Conservation (phyloP, 495 filamentous ascomycete species). For the Tuber aestivum region DNA sequence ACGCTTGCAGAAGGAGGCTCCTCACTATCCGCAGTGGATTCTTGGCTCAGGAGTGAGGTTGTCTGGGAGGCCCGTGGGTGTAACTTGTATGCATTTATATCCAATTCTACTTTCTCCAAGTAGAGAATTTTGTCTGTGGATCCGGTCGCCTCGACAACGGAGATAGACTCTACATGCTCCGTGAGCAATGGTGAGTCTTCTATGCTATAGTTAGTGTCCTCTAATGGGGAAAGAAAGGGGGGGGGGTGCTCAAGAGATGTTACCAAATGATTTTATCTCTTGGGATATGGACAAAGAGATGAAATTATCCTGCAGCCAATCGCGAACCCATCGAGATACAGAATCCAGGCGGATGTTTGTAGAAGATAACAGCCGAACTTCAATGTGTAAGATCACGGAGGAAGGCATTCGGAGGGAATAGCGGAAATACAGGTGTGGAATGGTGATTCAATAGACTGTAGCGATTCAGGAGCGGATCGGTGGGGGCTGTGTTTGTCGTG, state of each 20-base stretch:
- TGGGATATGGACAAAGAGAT: slow-evolving; percentile 33
- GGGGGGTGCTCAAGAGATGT: not conserved
- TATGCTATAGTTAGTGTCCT: slow-evolving; percentile 6
- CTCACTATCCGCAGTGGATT: slow-evolving; percentile 12
- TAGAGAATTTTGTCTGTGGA: slow-evolving; percentile 29
- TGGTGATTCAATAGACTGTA: not conserved
- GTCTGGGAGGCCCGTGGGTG: slow-evolving; percentile 10
- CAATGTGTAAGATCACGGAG: slow-evolving; percentile 25
- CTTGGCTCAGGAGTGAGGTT: slow-evolving; percentile 10
- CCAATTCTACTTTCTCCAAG: slow-evolving; percentile 27
- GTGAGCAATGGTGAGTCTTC: slow-evolving; percentile 27
- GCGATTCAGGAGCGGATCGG: not conserved
- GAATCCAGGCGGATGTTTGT: slow-evolving; percentile 26
- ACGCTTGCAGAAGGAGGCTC: slow-evolving; percentile 38
- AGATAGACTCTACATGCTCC: slow-evolving; percentile 34
- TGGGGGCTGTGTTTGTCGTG: not conserved
- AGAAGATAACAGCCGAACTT: slow-evolving; percentile 30
- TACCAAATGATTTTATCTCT: slow-evolving; percentile 35
- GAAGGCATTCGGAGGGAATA: not conserved
- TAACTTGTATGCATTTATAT: slow-evolving; percentile 38
- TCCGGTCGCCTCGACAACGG: slow-evolving; percentile 35
- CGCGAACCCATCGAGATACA: slow-evolving; percentile 23
- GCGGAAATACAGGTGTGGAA: not conserved
- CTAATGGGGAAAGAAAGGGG: not conserved
- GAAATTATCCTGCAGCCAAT: slow-evolving; percentile 37